Evolutionary conservation across 768 basidiomycete species (phyloP), one percentile per base, ranked within the genome.

Genomic region (Boletus tomentosulus): DNA sequence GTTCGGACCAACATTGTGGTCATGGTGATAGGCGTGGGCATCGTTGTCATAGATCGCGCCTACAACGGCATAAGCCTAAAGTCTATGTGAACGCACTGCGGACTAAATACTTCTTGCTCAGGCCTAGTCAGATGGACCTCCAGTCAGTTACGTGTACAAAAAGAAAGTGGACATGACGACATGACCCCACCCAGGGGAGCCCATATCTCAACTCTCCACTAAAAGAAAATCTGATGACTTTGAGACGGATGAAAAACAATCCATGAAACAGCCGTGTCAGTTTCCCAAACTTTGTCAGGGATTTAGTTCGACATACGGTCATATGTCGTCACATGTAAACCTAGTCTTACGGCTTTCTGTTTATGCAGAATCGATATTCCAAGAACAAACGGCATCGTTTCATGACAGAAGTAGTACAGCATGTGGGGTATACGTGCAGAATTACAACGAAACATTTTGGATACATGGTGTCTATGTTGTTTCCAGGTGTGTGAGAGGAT

Each of bases 391-490:
- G 39, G 50, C 25, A 49, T 62, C 44, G 22, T 50, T 46, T 41
- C 28, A 47, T 50, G 50, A n/a, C 15, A 15, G 44, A 55, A 12
- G 12, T 62, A 57, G 55, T 67, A 67, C 62, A 66, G 2, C 19
- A 43, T 66, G 57, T 15, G 54, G 58, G 57, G 58, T 66, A 62
- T 60, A 55, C 19, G 38, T 61, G 44, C 48, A 54, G 37, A 12
- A 54, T 48, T 61, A 64, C 53, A 57, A 16, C n/a, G 37, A 44
- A 44, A 34, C 48, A 37, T 48, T 62, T 57, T 62, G 37, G 50
- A 62, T 66, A 67, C 61, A 67, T 15, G 41, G n/a, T n/a, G 48
- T 66, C 65, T 58, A 62, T 46, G 31, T 48, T 25, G 53, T 57
- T 50, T 60, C 53, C 35, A 53, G 41, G 54, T 48, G 50, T 53